Conservation (phyloP, 768 basidiomycete species). For the Pleurotus sapidus region DNA sequence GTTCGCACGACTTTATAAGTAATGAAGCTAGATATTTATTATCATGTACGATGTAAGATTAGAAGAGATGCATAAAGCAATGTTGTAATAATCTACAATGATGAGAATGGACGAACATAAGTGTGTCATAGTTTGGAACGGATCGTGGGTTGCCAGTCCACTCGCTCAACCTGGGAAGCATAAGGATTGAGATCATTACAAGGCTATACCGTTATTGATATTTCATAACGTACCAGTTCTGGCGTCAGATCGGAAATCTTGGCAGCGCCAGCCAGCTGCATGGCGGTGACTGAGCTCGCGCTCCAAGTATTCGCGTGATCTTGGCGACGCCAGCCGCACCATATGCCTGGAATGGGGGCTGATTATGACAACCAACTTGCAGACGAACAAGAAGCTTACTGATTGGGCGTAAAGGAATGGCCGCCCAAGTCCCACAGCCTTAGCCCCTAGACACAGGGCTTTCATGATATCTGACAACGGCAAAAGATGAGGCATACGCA, state of each 20-base stretch:
- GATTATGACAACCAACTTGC: background rate
- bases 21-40: background rate
- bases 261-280: slow-evolving; percentile 73
- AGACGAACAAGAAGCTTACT: slow-evolving; percentile 34
- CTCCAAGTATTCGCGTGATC: slow-evolving; percentile 62
- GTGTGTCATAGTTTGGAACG: slow-evolving; percentile 30
- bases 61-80: background rate
- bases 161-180: slow-evolving; percentile 50
- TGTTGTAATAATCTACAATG: background rate
- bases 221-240: slow-evolving; percentile 55
- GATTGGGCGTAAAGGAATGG: slow-evolving; percentile 86
- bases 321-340: slow-evolving; percentile 70
- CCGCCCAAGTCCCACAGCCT: slow-evolving; percentile 81
- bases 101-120: background rate
- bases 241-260: slow-evolving; percentile 65
- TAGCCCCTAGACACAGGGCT: slow-evolving; percentile 86
- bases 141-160: slow-evolving; percentile 58
- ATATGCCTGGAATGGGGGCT: slow-evolving; percentile 51
- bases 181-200: background rate
- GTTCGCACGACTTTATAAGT: background rate
- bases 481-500: background rate
- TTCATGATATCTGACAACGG: slow-evolving; percentile 69
- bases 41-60: too few relatives aligned
- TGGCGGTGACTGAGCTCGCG: slow-evolving; percentile 75
- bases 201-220: background rate